Evolutionary conservation across 257 asterid species (phyloP).

Genomic region (Penstemon davidsonii): DNA sequence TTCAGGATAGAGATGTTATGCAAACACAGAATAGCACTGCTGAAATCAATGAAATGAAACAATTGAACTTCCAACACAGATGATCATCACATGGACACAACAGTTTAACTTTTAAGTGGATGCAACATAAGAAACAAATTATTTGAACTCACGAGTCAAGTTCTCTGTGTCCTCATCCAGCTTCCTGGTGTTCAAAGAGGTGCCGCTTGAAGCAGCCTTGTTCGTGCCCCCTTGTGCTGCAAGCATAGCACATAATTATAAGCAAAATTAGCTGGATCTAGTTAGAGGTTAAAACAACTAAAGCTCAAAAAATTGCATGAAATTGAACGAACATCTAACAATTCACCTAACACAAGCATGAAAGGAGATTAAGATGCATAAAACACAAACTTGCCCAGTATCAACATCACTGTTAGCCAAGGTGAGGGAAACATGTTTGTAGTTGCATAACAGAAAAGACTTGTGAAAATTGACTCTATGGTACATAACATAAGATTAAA

Average conservation of each 20-base stretch:
- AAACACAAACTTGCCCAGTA: background rate
- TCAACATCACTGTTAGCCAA: background rate
- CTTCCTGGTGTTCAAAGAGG: conserved; percentile 80
- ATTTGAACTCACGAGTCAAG: conserved; percentile 73
- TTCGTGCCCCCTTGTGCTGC: conserved; percentile 86
- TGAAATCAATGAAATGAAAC: background rate
- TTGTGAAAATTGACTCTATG: background rate
- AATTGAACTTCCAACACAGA: background rate
- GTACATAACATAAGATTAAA: background rate
- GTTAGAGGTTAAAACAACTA: background rate
- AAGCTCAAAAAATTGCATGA: background rate
- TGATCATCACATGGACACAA: background rate
- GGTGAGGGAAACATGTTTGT: background rate
- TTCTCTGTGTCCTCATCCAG: conserved; percentile 94
- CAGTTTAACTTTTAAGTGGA: background rate
- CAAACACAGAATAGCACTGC: background rate
- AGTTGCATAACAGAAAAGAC: background rate
- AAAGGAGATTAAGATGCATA: background rate
- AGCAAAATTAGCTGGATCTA: background rate
- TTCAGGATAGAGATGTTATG: background rate
- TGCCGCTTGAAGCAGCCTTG: conserved; percentile 81
- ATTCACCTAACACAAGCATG: background rate
- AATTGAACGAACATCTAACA: background rate
- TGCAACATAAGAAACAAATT: conserved; percentile 8
- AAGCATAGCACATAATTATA: conserved; percentile 26